These are phyloP conservation scores for Xylaria sp. DNA, from an alignment of 2,329 filamentous ascomycete genomes.

Conservation along the genomic window DNA sequence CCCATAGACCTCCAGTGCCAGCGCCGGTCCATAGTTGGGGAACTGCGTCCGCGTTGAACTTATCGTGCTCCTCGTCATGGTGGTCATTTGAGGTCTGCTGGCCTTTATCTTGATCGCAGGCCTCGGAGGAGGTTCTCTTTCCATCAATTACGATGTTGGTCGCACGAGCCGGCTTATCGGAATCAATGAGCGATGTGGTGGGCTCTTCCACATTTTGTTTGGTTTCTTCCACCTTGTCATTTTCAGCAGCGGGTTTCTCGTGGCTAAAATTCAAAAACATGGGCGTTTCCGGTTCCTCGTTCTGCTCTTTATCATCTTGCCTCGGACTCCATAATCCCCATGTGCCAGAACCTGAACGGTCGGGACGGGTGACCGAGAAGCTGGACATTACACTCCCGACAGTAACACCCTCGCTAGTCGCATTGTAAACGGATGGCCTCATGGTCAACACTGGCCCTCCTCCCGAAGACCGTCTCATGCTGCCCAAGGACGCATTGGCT, in stretches of 20 bases:
- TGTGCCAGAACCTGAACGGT: conserved; percentile 56
- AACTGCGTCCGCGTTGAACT: conserved; percentile 40
- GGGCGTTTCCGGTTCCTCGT: conserved; percentile 45
- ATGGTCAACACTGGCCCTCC: conserved; percentile 34
- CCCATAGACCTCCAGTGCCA: conserved; percentile 45
- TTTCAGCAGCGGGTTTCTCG: conserved; percentile 43
- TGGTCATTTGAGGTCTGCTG: conserved; percentile 23
- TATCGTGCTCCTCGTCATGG: conserved; percentile 44
- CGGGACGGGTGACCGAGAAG: conserved; percentile 45
- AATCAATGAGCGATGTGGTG: background rate
- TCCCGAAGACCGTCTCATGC: conserved; percentile 48
- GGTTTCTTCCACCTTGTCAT: conserved; percentile 37
- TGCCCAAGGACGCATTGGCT: conserved; percentile 54
- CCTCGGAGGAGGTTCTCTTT: background rate
- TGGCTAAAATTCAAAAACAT: conserved; percentile 64
- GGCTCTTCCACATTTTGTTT: conserved; percentile 35
- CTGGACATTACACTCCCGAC: conserved; percentile 50
- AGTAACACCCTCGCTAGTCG: conserved; percentile 51
- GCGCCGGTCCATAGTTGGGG: conserved; percentile 42
- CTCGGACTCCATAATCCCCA: conserved; percentile 54
- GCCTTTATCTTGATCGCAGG: background rate
- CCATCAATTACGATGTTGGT: background rate
- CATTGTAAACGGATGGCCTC: conserved; percentile 44
- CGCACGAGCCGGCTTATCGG: background rate
- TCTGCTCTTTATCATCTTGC: conserved; percentile 41